Conservation (phyloP, 306 rosid genomes). For the Morella rubra region DNA sequence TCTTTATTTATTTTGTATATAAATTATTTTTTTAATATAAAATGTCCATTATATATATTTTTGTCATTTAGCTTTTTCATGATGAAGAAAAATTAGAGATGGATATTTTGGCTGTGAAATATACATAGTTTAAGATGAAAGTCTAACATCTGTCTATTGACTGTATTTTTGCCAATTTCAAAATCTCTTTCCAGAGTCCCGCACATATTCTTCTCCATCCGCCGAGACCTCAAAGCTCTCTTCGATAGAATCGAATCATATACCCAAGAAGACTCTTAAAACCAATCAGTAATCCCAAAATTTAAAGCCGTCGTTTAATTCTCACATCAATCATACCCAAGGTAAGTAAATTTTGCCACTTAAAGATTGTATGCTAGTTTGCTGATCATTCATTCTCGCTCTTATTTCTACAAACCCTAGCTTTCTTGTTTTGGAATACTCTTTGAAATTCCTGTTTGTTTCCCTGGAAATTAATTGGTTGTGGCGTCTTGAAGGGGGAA, state of each 20-base stretch:
- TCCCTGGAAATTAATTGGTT: background rate
- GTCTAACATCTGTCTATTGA: too few relatives aligned
- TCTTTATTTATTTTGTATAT: too few relatives aligned
- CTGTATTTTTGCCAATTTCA: too few relatives aligned
- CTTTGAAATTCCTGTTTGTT: background rate
- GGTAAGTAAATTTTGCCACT: background rate
- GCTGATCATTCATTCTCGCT: background rate
- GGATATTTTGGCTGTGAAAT: too few relatives aligned
- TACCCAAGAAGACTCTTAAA: background rate
- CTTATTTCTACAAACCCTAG: background rate
- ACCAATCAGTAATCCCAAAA: too few relatives aligned
- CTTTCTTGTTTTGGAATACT: background rate
- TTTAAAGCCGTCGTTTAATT: background rate
- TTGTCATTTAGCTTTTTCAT: too few relatives aligned
- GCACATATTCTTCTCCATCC: background rate
- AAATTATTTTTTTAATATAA: too few relatives aligned
- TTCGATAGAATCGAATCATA: background rate
- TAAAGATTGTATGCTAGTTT: background rate
- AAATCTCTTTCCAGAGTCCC: too few relatives aligned
- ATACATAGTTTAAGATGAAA: too few relatives aligned
- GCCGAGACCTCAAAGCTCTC: background rate
- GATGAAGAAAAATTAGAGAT: too few relatives aligned
- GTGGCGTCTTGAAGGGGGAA: slow-evolving; percentile 13
- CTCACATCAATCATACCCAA: background rate
- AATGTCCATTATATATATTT: too few relatives aligned